Evolutionary conservation across 1,284 basidiomycete species (phyloP).

Genomic region (Athelia sp.): DNA sequence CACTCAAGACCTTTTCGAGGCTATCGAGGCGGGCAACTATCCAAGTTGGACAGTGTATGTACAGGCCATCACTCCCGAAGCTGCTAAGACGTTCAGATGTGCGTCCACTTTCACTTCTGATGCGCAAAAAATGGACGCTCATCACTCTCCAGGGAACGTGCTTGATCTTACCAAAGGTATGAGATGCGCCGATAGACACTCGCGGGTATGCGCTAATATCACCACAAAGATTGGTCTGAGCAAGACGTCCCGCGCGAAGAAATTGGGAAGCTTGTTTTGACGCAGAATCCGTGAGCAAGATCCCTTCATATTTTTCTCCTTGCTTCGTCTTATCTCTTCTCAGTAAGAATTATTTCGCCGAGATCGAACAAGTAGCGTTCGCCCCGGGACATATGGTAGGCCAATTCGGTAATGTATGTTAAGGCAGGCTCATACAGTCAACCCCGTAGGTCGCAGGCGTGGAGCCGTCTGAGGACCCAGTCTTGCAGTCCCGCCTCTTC

Average conservation of each 20-base stretch:
- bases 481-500: slow-evolving; percentile 90
- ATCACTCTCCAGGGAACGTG: slow-evolving; percentile 69
- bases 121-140: too few species aligned
- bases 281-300: slow-evolving; percentile 62
- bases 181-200: too few species aligned
- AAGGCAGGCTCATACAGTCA: slow-evolving; percentile 30
- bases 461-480: slow-evolving; percentile 86
- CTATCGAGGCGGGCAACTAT: slow-evolving; percentile 28
- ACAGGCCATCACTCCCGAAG: slow-evolving; percentile 24
- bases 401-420: not conserved
- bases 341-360: slow-evolving; percentile 75
- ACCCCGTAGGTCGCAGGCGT: slow-evolving; percentile 62
- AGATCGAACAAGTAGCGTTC: slow-evolving; percentile 84
- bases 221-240: slow-evolving; percentile 75
- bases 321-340: not conserved
- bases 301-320: not conserved
- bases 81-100: slow-evolving; percentile 28
- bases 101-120: slow-evolving; percentile 2
- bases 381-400: slow-evolving; percentile 65
- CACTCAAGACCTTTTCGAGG: slow-evolving; percentile 29
- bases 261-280: slow-evolving; percentile 81
- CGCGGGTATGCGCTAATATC: too few species aligned
- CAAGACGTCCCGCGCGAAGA: slow-evolving; percentile 80
- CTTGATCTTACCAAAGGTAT: slow-evolving; percentile 86
- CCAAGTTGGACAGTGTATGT: slow-evolving; percentile 30